These are phyloP conservation scores for Persicaria tinctoria DNA, from an alignment of 148 eudicot genomes.

Conservation along the genomic window DNA sequence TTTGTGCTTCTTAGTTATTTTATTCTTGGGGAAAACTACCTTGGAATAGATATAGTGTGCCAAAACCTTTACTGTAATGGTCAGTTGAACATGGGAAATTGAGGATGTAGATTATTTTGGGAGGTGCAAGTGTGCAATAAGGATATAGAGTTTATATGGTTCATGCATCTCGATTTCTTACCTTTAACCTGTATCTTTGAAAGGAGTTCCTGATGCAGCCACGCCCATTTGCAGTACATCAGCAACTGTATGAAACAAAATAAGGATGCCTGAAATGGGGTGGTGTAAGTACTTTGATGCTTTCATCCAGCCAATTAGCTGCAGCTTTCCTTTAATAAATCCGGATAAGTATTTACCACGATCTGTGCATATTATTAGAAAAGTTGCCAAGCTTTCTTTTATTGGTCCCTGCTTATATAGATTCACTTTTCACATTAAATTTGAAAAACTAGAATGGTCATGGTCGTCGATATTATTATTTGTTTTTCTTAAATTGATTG, in stretches of 20 bases:
- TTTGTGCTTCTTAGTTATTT: background rate
- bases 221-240: no score
- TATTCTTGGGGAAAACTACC: no score
- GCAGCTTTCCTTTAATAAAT: no score
- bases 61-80: no score
- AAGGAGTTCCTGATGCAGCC: background rate
- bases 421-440: background rate
- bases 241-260: no score
- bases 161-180: background rate
- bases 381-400: background rate
- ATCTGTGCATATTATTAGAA: background rate
- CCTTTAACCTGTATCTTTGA: background rate
- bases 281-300: no score
- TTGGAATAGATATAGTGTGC: no score
- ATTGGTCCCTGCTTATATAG: background rate
- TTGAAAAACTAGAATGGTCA: background rate
- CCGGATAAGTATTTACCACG: no score
- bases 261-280: no score
- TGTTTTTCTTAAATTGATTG: background rate
- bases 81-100: background rate
- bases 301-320: no score
- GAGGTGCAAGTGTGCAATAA: no score
- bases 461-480: background rate
- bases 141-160: background rate
- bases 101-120: background rate